Percentiles rank a stretch among this genome's conserved stretches.
Evolutionary conservation across 2,329 filamentous ascomycete species (phyloP).

Genomic region (Rhynchosporium agropyri): DNA sequence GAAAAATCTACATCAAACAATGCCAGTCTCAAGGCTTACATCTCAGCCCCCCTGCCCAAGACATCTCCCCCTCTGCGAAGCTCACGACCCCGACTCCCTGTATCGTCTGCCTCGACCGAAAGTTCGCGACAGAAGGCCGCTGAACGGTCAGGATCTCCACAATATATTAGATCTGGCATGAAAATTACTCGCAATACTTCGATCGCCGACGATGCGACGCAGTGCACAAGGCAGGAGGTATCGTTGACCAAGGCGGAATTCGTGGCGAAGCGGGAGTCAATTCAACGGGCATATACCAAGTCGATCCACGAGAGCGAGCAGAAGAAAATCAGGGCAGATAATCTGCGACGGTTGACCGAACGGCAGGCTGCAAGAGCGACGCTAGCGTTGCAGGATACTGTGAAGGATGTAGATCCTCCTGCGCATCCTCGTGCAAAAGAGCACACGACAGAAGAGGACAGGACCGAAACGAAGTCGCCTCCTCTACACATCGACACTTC

Average conservation of each 20-base stretch:
- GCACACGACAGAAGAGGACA: slow-evolving; percentile 5
- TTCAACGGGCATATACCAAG: slow-evolving; percentile 82
- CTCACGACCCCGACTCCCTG: slow-evolving; percentile 77
- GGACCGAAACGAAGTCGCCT: slow-evolving; percentile 18
- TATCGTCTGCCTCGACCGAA: slow-evolving; percentile 73
- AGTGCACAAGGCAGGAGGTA: slow-evolving; percentile 55
- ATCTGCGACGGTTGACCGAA: slow-evolving; percentile 41
- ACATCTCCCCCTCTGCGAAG: slow-evolving; percentile 79
- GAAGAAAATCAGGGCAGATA: slow-evolving; percentile 51
- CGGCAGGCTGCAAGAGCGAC: slow-evolving; percentile 28
- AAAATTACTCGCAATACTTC: slow-evolving; percentile 36
- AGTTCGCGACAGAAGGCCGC: slow-evolving; percentile 68
- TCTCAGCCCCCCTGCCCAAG: slow-evolving; percentile 69
- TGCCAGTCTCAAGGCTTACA: slow-evolving; percentile 71
- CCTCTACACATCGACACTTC: slow-evolving; percentile 37
- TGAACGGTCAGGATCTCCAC: slow-evolving; percentile 46
- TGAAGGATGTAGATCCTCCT: slow-evolving; percentile 24
- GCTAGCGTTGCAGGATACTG: slow-evolving; percentile 41
- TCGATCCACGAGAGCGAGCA: slow-evolving; percentile 75
- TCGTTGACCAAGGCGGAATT: slow-evolving; percentile 71
- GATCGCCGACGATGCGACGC: slow-evolving; percentile 42
- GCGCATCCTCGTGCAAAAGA: slow-evolving; percentile 17
- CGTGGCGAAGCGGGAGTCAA: slow-evolving; percentile 77
- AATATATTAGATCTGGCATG: slow-evolving; percentile 36
- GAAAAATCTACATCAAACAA: slow-evolving; percentile 38